Conservation (phyloP, 1,284 basidiomycete genomes). For the Trichosporon coremiiforme region DNA sequence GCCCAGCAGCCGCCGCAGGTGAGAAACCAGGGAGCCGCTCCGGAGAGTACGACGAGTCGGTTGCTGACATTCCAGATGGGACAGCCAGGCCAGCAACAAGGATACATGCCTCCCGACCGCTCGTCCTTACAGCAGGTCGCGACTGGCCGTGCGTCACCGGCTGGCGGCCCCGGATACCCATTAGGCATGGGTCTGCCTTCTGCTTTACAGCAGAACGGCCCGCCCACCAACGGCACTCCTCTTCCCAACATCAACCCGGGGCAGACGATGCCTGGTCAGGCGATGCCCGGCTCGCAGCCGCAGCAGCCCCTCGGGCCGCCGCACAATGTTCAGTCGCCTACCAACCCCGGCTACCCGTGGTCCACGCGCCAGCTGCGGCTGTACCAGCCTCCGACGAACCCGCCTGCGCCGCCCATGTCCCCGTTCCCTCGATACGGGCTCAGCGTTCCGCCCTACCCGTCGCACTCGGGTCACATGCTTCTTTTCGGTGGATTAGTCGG, state of each 20-base stretch:
- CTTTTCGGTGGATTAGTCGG: constrained; percentile 96
- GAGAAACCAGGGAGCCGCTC: not conserved
- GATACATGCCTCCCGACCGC: constrained; percentile 12
- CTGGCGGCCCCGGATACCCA: constrained; percentile 16
- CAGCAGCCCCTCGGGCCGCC: constrained; percentile 17
- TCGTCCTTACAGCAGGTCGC: constrained; percentile 17
- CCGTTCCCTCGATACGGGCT: constrained; percentile 98
- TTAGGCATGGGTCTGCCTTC: constrained; percentile 29
- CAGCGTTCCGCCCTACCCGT: constrained; percentile 83
- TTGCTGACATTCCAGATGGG: constrained; percentile 4
- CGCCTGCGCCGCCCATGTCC: constrained; percentile 37
- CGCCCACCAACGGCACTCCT: not conserved
- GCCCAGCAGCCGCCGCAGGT: constrained; percentile 17
- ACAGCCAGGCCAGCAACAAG: constrained; percentile 7
- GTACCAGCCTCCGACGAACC: constrained; percentile 34
- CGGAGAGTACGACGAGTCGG: not conserved
- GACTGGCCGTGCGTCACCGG: constrained; percentile 27
- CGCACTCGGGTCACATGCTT: constrained; percentile 83
- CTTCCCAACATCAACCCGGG: constrained; percentile 19
- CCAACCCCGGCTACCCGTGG: constrained; percentile 38
- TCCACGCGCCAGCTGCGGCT: constrained; percentile 33
- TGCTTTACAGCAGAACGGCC: constrained; percentile 21
- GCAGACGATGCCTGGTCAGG: constrained; percentile 4
- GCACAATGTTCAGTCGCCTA: not conserved
- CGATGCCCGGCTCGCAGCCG: constrained; percentile 19